Conservation (phyloP, 768 basidiomycete species). For the Candolleomyces eurysporus region DNA sequence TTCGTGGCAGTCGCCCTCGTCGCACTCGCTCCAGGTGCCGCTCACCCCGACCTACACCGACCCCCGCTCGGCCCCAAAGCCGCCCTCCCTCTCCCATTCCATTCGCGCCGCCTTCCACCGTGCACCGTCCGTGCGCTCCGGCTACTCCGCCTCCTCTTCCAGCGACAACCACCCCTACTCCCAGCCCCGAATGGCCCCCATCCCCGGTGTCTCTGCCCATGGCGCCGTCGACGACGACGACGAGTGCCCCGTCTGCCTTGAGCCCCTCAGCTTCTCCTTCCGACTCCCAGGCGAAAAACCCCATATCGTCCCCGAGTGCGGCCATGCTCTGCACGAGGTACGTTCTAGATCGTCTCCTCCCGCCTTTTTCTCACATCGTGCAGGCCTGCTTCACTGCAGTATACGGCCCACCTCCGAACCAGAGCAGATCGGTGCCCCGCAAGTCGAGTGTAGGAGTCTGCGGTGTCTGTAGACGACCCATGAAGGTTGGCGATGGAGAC, state of each 20-base stretch:
- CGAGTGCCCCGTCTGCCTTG: constrained; percentile 95
- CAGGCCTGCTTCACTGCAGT: constrained; percentile 97
- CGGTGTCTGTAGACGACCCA: constrained; percentile 93
- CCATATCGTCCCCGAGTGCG: constrained; percentile 95
- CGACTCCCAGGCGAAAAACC: constrained; percentile 95
- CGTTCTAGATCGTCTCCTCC: constrained; percentile 19
- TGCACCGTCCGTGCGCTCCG: constrained; percentile 48
- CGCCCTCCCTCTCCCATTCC: constrained; percentile 24
- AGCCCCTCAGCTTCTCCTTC: constrained; percentile 90
- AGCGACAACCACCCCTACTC: constrained; percentile 57
- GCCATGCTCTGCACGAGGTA: constrained; percentile 95
- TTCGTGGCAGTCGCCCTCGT: not conserved
- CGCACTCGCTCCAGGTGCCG: constrained; percentile 28
- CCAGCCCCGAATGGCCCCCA: constrained; percentile 58
- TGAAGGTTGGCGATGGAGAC: constrained; percentile 92
- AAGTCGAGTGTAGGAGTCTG: constrained; percentile 90
- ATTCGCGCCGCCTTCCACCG: constrained; percentile 32
- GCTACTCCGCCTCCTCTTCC: constrained; percentile 44
- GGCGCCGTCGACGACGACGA: constrained; percentile 73
- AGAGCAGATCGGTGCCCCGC: constrained; percentile 54
- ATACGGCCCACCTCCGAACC: constrained; percentile 81
- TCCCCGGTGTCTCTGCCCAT: constrained; percentile 71
- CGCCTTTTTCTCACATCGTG: constrained; percentile 4
- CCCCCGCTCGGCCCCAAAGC: constrained; percentile 37
- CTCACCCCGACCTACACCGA: constrained; percentile 45